Conservation (phyloP, 2,329 filamentous ascomycete genomes). For the Fusarium cyanostomum region DNA sequence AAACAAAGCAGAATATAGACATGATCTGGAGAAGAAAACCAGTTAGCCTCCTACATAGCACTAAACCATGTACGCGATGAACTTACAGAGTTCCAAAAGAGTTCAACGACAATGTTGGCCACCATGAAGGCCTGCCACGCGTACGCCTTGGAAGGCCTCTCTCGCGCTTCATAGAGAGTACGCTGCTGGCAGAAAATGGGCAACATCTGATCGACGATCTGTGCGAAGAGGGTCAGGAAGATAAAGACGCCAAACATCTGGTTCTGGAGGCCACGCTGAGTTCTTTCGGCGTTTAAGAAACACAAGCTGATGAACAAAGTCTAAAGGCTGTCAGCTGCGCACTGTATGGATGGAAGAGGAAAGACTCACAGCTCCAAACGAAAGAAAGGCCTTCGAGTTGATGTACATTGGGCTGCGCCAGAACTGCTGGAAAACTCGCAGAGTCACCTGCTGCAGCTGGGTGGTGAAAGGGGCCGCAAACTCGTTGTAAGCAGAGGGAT, state of each 20-base stretch:
- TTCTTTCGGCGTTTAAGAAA: slow-evolving; percentile 68
- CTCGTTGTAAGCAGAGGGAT: slow-evolving; percentile 35
- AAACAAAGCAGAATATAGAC: no score
- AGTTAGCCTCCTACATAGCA: not conserved
- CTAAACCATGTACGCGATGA: not conserved
- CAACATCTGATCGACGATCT: slow-evolving; percentile 72
- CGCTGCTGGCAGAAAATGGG: slow-evolving; percentile 75
- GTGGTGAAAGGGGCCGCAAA: slow-evolving; percentile 44
- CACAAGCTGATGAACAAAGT: slow-evolving; percentile 74
- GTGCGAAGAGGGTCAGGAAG: slow-evolving; percentile 74
- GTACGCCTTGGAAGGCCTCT: slow-evolving; percentile 73
- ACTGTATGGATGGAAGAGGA: fast-evolving
- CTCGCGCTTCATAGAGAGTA: slow-evolving; percentile 74
- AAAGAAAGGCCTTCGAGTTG: slow-evolving; percentile 59
- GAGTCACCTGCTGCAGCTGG: slow-evolving; percentile 46
- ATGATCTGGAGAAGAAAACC: no score
- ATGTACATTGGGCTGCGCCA: slow-evolving; percentile 64
- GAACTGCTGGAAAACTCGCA: slow-evolving; percentile 49
- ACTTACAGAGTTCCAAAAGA: slow-evolving; percentile 72
- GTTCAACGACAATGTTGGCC: slow-evolving; percentile 68
- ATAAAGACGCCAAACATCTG: slow-evolving; percentile 78
- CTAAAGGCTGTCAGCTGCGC: not conserved
- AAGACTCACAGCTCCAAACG: slow-evolving; percentile 42
- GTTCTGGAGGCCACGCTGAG: slow-evolving; percentile 73
- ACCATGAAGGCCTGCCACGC: slow-evolving; percentile 74